phyloP scores from a whole-genome alignment of 768 basidiomycete species.

The Dacryopinax primogenitus region DNA sequence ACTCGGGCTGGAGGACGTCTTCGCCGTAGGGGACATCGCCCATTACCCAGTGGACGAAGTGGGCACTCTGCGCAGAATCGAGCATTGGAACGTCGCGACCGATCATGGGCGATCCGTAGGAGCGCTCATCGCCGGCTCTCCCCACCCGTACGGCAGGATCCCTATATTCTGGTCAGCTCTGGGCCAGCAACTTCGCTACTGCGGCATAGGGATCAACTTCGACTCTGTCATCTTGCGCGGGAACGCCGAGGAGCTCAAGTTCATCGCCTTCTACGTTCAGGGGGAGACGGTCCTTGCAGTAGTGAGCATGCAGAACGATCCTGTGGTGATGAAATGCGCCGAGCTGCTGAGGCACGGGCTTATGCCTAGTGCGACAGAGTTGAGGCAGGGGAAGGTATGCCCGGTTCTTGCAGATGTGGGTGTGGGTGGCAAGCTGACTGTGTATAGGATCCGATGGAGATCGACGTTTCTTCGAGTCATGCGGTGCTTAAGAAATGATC shows the following conservation, averaged over 20 bases:
- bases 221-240: constrained; percentile 74
- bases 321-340: constrained; percentile 61
- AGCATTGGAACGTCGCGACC: constrained; percentile 88
- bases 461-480: constrained; percentile 4
- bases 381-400: constrained; percentile 58
- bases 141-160: constrained; percentile 56
- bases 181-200: constrained; percentile 78
- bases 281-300: constrained; percentile 52
- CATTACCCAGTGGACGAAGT: constrained; percentile 52
- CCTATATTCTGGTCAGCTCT: constrained; percentile 88
- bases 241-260: constrained; percentile 66
- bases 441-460: background rate
- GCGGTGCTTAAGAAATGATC: background rate
- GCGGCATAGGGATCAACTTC: constrained; percentile 51
- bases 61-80: constrained; percentile 44
- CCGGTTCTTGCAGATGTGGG: background rate
- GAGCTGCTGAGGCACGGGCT: constrained; percentile 64
- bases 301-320: constrained; percentile 70
- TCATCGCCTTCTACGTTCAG: constrained; percentile 68
- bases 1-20: constrained; percentile 40
- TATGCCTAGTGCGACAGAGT: constrained; percentile 66
- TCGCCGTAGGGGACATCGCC: constrained; percentile 76
- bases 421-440: background rate
- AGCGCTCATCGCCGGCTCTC: constrained; percentile 50
- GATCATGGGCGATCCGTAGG: constrained; percentile 81